Evolutionary conservation across 352 stramenopile genomes (phyloP).

Genomic region (Aphanomyces invadans): DNA sequence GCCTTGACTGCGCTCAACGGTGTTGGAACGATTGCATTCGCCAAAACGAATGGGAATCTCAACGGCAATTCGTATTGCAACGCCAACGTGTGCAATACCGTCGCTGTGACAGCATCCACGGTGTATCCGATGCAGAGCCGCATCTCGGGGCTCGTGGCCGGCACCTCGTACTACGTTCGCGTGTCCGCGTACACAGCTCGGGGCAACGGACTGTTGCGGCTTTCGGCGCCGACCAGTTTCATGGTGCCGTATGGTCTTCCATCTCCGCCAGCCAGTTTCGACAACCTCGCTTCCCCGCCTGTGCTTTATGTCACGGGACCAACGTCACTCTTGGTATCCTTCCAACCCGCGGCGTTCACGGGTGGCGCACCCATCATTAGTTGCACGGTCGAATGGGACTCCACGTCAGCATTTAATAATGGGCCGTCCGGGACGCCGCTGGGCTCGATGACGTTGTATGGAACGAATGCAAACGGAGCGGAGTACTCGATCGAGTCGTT

Average conservation of each 20-base stretch:
- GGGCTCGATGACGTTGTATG: conserved; percentile 31
- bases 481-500: conserved; percentile 49
- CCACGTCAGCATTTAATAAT: conserved; percentile 63
- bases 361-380: conserved; percentile 81
- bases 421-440: conserved; percentile 48
- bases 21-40: conserved; percentile 34
- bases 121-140: conserved; percentile 40
- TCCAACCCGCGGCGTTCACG: conserved; percentile 68
- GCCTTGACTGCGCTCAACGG: conserved; percentile 38
- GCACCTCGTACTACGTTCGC: conserved; percentile 55
- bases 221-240: conserved; percentile 46
- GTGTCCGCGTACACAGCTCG: conserved; percentile 61
- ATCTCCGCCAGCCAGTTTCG: conserved; percentile 45
- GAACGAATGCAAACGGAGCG: conserved; percentile 23
- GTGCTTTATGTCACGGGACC: conserved; percentile 58
- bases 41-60: conserved; percentile 33
- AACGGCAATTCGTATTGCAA: conserved; percentile 47
- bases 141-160: conserved; percentile 49
- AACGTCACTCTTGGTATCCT: conserved; percentile 72
- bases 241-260: conserved; percentile 60
- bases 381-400: conserved; percentile 90
- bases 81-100: conserved; percentile 10
- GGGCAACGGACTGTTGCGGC: conserved; percentile 48
- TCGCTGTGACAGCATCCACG: conserved; percentile 26
- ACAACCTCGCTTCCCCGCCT: conserved; percentile 45